These are phyloP conservation scores for Mortierella sp. DNA, from an alignment of 371 early-diverging fungal genomes.

Conservation along the genomic window DNA sequence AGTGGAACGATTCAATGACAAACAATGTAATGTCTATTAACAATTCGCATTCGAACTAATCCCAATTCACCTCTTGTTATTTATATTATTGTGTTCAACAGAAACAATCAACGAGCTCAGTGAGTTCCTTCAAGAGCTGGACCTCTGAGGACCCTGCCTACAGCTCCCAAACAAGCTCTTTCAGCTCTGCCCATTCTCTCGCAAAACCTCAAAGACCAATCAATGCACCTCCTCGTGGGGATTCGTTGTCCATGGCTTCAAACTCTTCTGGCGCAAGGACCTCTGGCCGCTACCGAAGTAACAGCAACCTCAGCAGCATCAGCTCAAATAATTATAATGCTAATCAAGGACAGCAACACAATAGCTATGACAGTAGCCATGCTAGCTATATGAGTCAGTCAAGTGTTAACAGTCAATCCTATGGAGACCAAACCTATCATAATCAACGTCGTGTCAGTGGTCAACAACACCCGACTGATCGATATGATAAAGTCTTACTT, in stretches of 20 bases:
- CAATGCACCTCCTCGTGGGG: slow-evolving; percentile 16
- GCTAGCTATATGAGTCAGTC: slow-evolving; percentile 9
- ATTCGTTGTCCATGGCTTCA: slow-evolving; percentile 4
- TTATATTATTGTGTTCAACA: slow-evolving; percentile 2
- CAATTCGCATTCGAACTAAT: background rate
- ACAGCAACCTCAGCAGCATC: slow-evolving; percentile 14
- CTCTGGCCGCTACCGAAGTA: slow-evolving; percentile 11
- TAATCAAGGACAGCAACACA: slow-evolving; percentile 11
- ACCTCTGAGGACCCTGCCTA: slow-evolving; percentile 38
- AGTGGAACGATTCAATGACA: no score
- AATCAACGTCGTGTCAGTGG: slow-evolving; percentile 1
- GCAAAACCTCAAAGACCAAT: slow-evolving; percentile 5
- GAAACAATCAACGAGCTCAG: slow-evolving; percentile 36
- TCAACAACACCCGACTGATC: slow-evolving; percentile 5
- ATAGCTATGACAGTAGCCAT: slow-evolving; percentile 4
- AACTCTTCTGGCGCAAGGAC: background rate
- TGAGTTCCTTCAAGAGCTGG: slow-evolving; percentile 41
- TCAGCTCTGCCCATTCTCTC: slow-evolving; percentile 7
- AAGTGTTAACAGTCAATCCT: slow-evolving; percentile 9
- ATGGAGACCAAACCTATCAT: slow-evolving; percentile 5
- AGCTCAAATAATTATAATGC: slow-evolving; percentile 3
- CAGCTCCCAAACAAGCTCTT: slow-evolving; percentile 27
- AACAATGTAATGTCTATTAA: background rate
- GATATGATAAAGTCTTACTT: slow-evolving; percentile 3
- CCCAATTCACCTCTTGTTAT: background rate